Conservation (phyloP, 2,329 filamentous ascomycete species). For the Colletotrichum echinochloae region DNA sequence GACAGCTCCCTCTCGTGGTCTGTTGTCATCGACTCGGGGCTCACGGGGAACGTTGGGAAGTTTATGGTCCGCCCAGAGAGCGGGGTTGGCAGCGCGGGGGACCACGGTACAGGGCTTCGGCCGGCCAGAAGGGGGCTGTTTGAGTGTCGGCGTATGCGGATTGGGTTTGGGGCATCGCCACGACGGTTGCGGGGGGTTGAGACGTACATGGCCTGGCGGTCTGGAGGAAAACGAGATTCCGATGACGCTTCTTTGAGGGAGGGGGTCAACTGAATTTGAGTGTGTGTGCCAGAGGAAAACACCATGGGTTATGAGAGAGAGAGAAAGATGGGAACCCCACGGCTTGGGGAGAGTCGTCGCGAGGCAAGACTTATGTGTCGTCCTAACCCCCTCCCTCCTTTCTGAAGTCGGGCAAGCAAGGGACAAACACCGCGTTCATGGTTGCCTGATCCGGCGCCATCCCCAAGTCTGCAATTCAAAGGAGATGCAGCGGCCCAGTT, state of each 20-base stretch:
- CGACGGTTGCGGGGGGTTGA: not conserved
- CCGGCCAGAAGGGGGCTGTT: not conserved
- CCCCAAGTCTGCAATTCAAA: not conserved
- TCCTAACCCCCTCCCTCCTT: not conserved
- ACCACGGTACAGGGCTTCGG: slow-evolving; percentile 1
- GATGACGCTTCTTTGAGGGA: too few relatives aligned
- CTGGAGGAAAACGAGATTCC: not conserved
- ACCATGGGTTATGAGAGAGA: too few relatives aligned
- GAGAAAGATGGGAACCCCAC: fast-evolving
- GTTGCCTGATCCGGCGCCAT: not conserved
- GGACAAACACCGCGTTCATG: not conserved
- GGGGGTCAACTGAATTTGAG: not conserved
- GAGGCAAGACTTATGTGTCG: not conserved
- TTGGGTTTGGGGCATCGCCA: not conserved
- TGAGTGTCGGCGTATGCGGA: not conserved
- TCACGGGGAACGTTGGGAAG: slow-evolving; percentile 8
- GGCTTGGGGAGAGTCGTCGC: not conserved
- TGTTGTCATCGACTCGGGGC: slow-evolving; percentile 42
- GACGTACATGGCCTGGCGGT: not conserved
- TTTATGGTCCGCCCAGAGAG: not conserved
- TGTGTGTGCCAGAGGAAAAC: not conserved
- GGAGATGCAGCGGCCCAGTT: not conserved
- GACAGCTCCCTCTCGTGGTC: slow-evolving; percentile 41
- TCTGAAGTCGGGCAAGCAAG: not conserved
- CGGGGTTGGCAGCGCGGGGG: not conserved